phyloP scores from a whole-genome alignment of 805 yeast genomes.

The Komagataella populi region DNA sequence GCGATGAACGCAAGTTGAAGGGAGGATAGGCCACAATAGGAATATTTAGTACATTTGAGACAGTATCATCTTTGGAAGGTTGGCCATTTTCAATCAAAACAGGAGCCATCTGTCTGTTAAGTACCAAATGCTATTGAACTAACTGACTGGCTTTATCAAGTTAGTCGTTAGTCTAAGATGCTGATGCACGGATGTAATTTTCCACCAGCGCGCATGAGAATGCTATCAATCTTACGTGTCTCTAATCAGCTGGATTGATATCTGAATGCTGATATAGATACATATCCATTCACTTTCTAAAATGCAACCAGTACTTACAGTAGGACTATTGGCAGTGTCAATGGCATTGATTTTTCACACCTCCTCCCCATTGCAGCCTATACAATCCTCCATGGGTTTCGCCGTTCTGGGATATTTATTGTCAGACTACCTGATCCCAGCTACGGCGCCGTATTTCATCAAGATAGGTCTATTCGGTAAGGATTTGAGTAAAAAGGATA shows the following conservation, averaged over 20 bases:
- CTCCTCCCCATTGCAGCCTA: slow-evolving; percentile 23
- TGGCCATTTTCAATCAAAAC: not conserved
- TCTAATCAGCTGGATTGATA: not conserved
- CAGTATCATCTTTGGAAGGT: not conserved
- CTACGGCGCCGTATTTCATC: slow-evolving; percentile 50
- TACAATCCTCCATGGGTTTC: slow-evolving; percentile 52
- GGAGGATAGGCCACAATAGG: slow-evolving; percentile 68
- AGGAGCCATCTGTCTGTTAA: not conserved
- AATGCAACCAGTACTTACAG: not conserved
- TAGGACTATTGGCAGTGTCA: slow-evolving; percentile 3
- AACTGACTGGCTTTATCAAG: not conserved
- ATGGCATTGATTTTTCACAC: slow-evolving; percentile 7
- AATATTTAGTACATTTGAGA: slow-evolving; percentile 16
- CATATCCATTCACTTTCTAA: not conserved
- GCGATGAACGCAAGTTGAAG: slow-evolving; percentile 57
- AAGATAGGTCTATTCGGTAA: slow-evolving; percentile 74
- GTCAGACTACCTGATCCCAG: slow-evolving; percentile 54
- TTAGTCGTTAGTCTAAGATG: not conserved
- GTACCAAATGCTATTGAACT: no score
- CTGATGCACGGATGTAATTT: not conserved
- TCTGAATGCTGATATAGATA: not conserved
- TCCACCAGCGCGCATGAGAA: not conserved
- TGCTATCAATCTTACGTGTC: not conserved
- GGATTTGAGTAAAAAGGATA: slow-evolving; percentile 68
- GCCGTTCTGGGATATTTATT: slow-evolving; percentile 50